phyloP scores from a whole-genome alignment of 768 basidiomycete genomes.

The Candolleomyces aberdarensis region DNA sequence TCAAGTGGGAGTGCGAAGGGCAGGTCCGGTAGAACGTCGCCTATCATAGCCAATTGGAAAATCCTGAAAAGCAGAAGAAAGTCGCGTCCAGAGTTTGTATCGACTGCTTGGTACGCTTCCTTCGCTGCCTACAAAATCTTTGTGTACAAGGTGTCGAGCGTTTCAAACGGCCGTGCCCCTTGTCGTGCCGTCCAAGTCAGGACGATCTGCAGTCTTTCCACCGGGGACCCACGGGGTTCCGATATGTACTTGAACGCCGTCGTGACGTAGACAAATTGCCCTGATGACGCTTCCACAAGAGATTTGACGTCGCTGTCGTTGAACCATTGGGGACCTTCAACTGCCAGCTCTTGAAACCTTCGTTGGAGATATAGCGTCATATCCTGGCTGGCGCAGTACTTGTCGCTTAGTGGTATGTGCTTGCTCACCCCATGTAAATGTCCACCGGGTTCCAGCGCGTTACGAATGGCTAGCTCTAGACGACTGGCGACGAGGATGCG shows the following conservation, averaged over 20 bases:
- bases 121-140: neutral
- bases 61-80: neutral
- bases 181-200: neutral
- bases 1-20: too few relatives aligned
- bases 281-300: neutral
- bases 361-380: neutral
- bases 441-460: neutral
- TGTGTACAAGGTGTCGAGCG: neutral
- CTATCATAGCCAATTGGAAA: too few relatives aligned
- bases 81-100: neutral
- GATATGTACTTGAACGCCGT: neutral
- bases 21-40: too few relatives aligned
- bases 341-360: neutral
- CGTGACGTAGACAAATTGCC: slow-evolving; percentile 5
- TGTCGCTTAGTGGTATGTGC: neutral
- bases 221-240: neutral
- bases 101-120: neutral
- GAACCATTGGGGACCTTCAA: neutral
- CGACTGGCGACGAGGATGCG: slow-evolving; percentile 1
- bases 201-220: neutral
- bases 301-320: neutral
- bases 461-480: neutral
- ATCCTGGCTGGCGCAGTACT: neutral
- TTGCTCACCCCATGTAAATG: too few relatives aligned
- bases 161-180: neutral